Conservation (phyloP, 495 filamentous ascomycete species). For the Xanthoparmelia taractica region DNA sequence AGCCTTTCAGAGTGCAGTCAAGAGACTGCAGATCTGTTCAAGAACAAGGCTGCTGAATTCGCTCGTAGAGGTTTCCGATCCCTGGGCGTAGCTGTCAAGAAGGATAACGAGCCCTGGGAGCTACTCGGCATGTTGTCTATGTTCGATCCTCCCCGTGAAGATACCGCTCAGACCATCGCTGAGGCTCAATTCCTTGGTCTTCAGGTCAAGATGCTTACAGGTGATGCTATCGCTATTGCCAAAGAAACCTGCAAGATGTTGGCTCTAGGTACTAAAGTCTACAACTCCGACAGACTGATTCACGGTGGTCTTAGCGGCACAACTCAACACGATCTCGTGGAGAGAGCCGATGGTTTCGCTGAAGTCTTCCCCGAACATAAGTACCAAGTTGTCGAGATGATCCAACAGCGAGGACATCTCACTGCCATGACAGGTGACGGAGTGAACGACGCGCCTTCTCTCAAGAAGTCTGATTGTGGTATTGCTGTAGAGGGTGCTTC, state of each 20-base stretch:
- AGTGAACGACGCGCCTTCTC: slow-evolving; percentile 92
- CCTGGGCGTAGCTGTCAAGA: slow-evolving; percentile 65
- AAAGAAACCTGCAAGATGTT: slow-evolving; percentile 79
- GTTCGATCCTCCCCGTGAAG: slow-evolving; percentile 72
- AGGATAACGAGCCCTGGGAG: slow-evolving; percentile 59
- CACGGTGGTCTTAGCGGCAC: slow-evolving; percentile 66
- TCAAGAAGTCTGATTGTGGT: slow-evolving; percentile 89
- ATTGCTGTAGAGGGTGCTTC: slow-evolving; percentile 72
- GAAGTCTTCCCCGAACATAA: slow-evolving; percentile 98
- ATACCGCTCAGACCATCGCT: slow-evolving; percentile 69
- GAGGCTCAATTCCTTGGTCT: slow-evolving; percentile 71
- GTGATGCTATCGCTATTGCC: slow-evolving; percentile 71
- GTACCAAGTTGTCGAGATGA: slow-evolving; percentile 94
- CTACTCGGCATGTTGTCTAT: slow-evolving; percentile 69
- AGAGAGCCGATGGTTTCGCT: slow-evolving; percentile 63
- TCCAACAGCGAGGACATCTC: slow-evolving; percentile 91
- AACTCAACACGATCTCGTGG: slow-evolving; percentile 66
- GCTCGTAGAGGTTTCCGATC: slow-evolving; percentile 76
- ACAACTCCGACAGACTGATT: slow-evolving; percentile 67
- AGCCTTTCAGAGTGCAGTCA: slow-evolving; percentile 56
- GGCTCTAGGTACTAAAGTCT: slow-evolving; percentile 68
- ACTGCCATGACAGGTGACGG: slow-evolving; percentile 98
- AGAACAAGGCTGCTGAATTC: slow-evolving; percentile 63
- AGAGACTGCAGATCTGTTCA: slow-evolving; percentile 57
- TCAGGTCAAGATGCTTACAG: slow-evolving; percentile 71